phyloP scores from a whole-genome alignment of 768 basidiomycete species.

The Scleroderma bovista region DNA sequence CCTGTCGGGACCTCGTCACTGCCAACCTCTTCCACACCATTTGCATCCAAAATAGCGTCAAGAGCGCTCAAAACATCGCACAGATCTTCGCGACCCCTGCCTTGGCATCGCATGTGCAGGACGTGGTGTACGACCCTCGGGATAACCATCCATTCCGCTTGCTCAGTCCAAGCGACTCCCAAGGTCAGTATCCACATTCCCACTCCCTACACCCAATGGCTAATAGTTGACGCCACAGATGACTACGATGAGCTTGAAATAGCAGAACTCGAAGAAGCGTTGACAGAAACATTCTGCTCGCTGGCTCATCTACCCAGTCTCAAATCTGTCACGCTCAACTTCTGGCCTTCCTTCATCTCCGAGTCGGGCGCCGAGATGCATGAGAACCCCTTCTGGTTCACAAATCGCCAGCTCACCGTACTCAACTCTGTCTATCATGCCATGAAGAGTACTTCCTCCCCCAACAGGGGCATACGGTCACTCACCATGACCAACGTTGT shows the following conservation, averaged over 20 bases:
- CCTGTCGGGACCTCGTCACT: conserved; percentile 21
- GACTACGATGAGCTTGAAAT: conserved; percentile 24
- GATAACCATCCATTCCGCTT: conserved; percentile 21
- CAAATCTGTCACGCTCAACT: conserved; percentile 19
- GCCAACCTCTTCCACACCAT: conserved; percentile 19
- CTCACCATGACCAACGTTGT: conserved; percentile 22
- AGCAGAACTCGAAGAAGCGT: conserved; percentile 26
- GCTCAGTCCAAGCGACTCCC: conserved; percentile 4
- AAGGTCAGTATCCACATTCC: conserved; percentile 7
- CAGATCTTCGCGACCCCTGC: conserved; percentile 18
- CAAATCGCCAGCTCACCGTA: conserved; percentile 21
- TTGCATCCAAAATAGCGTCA: conserved; percentile 20
- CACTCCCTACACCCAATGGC: neutral
- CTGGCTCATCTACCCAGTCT: conserved; percentile 17
- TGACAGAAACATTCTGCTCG: conserved; percentile 21
- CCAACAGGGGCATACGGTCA: conserved; percentile 10
- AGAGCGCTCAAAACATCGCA: conserved; percentile 21
- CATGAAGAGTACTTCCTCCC: conserved; percentile 9
- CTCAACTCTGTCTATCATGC: conserved; percentile 20
- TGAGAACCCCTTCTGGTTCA: conserved; percentile 28
- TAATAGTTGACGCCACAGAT: conserved; percentile 4
- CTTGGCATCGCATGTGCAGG: conserved; percentile 20
- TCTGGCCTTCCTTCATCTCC: conserved; percentile 27
- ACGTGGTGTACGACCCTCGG: conserved; percentile 26
- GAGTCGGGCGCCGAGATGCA: conserved; percentile 16